These are phyloP conservation scores for Paecilomyces niveus DNA, from an alignment of 2,329 filamentous ascomycete species.

Conservation along the genomic window DNA sequence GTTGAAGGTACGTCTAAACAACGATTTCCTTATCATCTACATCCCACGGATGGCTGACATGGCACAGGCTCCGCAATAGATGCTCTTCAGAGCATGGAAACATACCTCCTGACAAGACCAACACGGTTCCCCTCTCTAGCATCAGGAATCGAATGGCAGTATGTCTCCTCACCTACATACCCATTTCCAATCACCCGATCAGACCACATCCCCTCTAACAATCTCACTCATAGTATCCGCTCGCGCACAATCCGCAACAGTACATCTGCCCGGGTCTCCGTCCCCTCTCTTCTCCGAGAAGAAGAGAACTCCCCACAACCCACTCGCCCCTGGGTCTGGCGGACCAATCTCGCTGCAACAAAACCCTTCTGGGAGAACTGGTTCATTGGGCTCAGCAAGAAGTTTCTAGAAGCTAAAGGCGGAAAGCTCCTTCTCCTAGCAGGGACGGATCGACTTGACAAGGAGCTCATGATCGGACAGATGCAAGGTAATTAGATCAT, in stretches of 20 bases:
- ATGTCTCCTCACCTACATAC: conserved; percentile 15
- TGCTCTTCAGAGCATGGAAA: conserved; percentile 88
- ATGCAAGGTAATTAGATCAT: conserved; percentile 67
- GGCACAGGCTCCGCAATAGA: conserved; percentile 74
- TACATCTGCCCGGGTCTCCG: conserved; percentile 76
- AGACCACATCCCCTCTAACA: conserved; percentile 1
- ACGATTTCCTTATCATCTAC: background rate
- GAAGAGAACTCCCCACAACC: conserved; percentile 57
- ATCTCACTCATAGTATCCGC: conserved; percentile 47
- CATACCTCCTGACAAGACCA: conserved; percentile 77
- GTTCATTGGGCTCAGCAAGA: conserved; percentile 81
- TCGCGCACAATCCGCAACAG: conserved; percentile 80
- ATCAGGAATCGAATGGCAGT: conserved; percentile 87
- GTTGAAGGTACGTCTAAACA: conserved; percentile 57
- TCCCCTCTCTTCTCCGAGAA: conserved; percentile 66
- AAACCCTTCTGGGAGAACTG: conserved; percentile 91
- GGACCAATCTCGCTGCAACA: conserved; percentile 74
- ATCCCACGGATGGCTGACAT: background rate
- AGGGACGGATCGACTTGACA: conserved; percentile 83
- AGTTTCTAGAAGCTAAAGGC: conserved; percentile 74
- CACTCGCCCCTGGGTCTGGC: conserved; percentile 85
- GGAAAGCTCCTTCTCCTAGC: conserved; percentile 81
- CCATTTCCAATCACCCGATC: background rate
- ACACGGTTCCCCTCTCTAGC: conserved; percentile 68
- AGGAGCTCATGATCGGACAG: conserved; percentile 88